Percentiles rank a stretch among this genome's conserved stretches.
Evolutionary conservation across 2,329 filamentous ascomycete genomes (phyloP).

Genomic region (Alternaria tenuissima): DNA sequence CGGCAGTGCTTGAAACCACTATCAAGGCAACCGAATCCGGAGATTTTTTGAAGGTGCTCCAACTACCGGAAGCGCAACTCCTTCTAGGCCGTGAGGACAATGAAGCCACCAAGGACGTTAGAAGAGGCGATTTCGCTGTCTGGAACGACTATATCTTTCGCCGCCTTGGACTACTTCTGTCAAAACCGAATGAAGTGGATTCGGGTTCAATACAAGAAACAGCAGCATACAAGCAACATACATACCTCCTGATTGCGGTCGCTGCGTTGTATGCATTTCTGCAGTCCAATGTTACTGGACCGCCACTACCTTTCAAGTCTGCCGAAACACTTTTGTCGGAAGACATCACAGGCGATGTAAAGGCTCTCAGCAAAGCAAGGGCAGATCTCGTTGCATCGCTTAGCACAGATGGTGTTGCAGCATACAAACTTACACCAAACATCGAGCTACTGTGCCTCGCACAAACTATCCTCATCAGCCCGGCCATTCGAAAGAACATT

Average conservation of each 20-base stretch:
- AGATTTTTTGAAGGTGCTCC: constrained; percentile 53
- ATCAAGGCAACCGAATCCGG: constrained; percentile 54
- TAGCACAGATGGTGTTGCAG: constrained; percentile 82
- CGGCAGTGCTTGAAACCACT: constrained; percentile 46
- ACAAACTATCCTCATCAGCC: constrained; percentile 64
- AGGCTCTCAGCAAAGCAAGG: constrained; percentile 50
- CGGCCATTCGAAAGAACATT: constrained; percentile 56
- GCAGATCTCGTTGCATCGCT: constrained; percentile 73
- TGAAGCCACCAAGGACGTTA: constrained; percentile 41
- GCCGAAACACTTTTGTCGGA: constrained; percentile 60
- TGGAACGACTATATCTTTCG: constrained; percentile 59
- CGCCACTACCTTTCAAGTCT: constrained; percentile 70
- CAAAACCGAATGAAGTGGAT: constrained; percentile 38
- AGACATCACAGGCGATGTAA: constrained; percentile 51
- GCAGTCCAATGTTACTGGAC: constrained; percentile 88
- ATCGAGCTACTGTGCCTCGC: constrained; percentile 86
- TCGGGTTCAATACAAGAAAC: constrained; percentile 38
- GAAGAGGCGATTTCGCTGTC: constrained; percentile 43
- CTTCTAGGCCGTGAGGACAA: constrained; percentile 53
- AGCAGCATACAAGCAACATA: constrained; percentile 51
- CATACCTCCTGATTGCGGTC: constrained; percentile 66
- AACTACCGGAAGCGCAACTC: constrained; percentile 50
- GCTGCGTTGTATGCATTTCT: constrained; percentile 80
- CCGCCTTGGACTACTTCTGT: constrained; percentile 51
- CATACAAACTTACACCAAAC: constrained; percentile 83